phyloP scores from a whole-genome alignment of 805 yeast species.

The Kuraishia piskuri region DNA sequence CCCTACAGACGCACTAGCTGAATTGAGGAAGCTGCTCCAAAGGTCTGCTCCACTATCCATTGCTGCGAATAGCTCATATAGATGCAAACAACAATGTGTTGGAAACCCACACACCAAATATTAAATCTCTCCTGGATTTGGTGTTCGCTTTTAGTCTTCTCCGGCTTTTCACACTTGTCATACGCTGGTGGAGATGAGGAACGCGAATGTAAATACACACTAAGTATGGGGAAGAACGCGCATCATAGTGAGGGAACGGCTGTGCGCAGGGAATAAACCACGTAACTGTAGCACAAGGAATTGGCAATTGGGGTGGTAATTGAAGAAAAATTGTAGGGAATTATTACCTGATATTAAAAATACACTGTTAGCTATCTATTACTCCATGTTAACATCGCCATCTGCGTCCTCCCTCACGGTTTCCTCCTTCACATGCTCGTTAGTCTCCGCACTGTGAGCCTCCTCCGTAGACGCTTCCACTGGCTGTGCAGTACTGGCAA shows the following conservation, averaged over 20 bases:
- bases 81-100: background rate
- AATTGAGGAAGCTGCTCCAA: background rate
- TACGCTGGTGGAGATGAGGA: background rate
- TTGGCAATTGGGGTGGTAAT: background rate
- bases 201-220: background rate
- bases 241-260: background rate
- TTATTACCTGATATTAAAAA: background rate
- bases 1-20: background rate
- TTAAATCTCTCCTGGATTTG: too few species aligned
- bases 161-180: too few species aligned
- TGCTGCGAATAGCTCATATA: background rate
- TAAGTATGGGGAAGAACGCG: background rate
- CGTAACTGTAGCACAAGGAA: background rate
- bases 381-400: constrained; percentile 3
- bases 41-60: background rate
- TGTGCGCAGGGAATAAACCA: background rate
- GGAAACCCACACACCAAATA: background rate
- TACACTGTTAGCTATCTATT: background rate
- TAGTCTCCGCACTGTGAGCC: background rate
- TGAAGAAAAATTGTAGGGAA: background rate
- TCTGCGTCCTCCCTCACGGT: background rate
- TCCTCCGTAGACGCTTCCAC: background rate
- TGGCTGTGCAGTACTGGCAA: background rate
- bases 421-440: background rate
- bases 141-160: too few species aligned